Evolutionary conservation across 305 asterid species (phyloP).

Genomic region (Fraxinus xanthoxyloides): DNA sequence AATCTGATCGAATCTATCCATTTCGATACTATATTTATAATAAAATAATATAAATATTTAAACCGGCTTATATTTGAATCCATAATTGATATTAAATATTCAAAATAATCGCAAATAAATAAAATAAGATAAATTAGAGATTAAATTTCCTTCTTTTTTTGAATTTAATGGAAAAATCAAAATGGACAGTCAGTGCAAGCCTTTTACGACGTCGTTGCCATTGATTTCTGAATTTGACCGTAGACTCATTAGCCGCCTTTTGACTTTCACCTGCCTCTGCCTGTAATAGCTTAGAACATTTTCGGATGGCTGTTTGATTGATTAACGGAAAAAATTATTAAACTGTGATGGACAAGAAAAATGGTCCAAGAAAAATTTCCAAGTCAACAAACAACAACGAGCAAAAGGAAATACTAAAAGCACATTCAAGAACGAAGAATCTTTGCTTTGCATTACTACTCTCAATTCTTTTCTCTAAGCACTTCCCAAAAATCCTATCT

Average conservation of each 20-base stretch:
- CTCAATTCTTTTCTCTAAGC: background rate
- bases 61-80: too few species aligned
- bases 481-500: background rate
- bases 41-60: too few species aligned
- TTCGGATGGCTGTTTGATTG: too few species aligned
- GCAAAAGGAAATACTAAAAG: background rate
- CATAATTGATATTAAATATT: too few species aligned
- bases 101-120: too few species aligned
- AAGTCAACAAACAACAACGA: constrained; percentile 8
- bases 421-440: background rate
- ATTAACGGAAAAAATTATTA: background rate
- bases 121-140: too few species aligned
- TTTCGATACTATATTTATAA: background rate
- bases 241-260: background rate
- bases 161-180: background rate
- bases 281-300: too few species aligned
- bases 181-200: background rate
- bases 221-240: background rate
- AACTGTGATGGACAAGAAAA: background rate
- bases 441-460: background rate
- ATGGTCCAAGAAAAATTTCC: background rate
- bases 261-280: background rate
- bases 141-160: background rate
- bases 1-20: background rate
- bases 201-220: background rate